Base-by-base conservation (phyloP, 352 stramenopile genomes). In the Globisporangium heterothallicum region DNA sequence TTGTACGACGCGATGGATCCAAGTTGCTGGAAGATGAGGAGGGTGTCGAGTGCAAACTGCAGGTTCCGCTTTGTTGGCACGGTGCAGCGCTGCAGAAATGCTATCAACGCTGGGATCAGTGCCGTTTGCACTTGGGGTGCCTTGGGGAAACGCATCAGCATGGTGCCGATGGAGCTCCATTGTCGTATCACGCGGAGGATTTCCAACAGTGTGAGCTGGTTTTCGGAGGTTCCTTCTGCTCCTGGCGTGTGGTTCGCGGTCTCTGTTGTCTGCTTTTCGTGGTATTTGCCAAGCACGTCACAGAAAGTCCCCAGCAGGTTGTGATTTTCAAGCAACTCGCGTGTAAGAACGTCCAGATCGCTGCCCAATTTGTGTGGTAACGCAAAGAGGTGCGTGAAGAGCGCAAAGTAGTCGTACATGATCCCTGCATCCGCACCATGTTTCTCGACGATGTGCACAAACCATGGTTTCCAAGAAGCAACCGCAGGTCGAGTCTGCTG, bases 381-480 rank as follows among this genome's bases (percentile, higher is more conserved):
- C 16, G 61, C 56, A 35, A 69, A 61, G 16, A 38, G n/a, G 19
- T 54, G 51, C 25, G 47, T 63, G 29, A 65, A 56, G 6, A 69
- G 25, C 32, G 51, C 43, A 12, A 19, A 21, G 7, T 63, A 55
- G 19, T 58, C 61, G 34, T 53, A 57, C 21, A 63, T 30, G 29
- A 69, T 35, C n/a, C 29, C 25, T n/a, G 42, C 9, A 19, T 48
- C 40, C 24, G 45, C 3, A 26, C 29, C 22, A 51, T 52, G 62
- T 19, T 35, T 38, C 8, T 44, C 44, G 4, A 64, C 18, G 7
- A 69, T 13, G 3, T 26, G 26, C 3, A 42, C n/a, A 44, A 52
- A 63, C 61, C 61, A 69, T 0, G 46, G 53, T 14, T 27, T 41
- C 6, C 13, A 18, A 34, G 6, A 22, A 30, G 16, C 12, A 21